Base-by-base conservation (phyloP, 768 basidiomycete species). In the Kwoniella bestiolae region DNA sequence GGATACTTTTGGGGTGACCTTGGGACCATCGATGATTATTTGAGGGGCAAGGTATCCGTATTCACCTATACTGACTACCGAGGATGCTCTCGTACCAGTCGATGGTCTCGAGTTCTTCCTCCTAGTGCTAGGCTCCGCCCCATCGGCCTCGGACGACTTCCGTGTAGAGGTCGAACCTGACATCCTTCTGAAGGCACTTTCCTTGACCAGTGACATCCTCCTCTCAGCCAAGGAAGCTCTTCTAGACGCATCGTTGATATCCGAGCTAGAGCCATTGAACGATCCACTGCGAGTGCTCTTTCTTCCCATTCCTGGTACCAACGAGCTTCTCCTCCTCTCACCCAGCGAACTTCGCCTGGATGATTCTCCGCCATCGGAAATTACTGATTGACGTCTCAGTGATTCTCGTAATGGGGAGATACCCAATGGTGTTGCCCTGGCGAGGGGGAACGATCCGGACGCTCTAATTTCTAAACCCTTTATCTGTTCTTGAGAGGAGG, bases 1-100 rank as follows among this genome's bases (percentile, higher is more conserved):
- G 38, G 2, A 49, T 31, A 14, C 18, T 18, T 12, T 46, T 3
- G 14, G 14, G 60, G 46, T 7, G 53, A n/a, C 25, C 3, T 31
- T 60, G 9, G 63, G 50, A 8, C 35, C 63, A 51, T 77, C 73
- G 35, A 75, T 73, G n/a, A 69, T 65, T 26, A 77, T 77, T 32
- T 70, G 66, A 23, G 76, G 73, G 7, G 59, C 76, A 18, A 77
- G 66, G 45, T 77, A 77, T 14, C 69, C 71, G 52, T 75, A 77
- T 46, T 77, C 76, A 28, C 63, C 51, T 14, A 75, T 69, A 60
- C 76, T 74, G 64, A 72, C 70, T n/a, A 70, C 58, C 5, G 70
- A 72, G 26, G 70, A 73, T 46, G 11, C 26, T 12, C 31, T 18
- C 2, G 1, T 59, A 9, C 16, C 41, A n/a, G 66, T 47, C 18